Conservation (phyloP, 306 rosid species). For the Casuarina equisetifolia region DNA sequence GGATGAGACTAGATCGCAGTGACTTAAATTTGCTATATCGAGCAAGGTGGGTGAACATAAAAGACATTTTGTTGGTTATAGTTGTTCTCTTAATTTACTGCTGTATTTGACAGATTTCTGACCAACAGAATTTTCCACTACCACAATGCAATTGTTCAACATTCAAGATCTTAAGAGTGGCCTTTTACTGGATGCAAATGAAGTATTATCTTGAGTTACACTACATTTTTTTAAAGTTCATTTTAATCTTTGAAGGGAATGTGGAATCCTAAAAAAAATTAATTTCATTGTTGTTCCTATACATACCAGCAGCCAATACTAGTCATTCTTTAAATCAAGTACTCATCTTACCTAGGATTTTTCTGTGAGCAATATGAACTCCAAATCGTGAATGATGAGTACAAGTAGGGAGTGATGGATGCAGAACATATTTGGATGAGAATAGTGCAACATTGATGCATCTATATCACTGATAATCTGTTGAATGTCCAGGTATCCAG, state of each 20-base stretch:
- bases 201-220: neutral
- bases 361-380: no score
- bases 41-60: constrained; percentile 55
- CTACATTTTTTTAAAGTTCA: neutral
- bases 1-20: constrained; percentile 94
- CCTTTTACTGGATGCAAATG: neutral
- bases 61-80: neutral
- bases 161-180: neutral
- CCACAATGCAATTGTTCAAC: neutral
- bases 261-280: neutral
- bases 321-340: neutral
- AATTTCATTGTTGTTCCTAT: neutral
- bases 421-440: constrained; percentile 4
- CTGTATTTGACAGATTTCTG: no score
- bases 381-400: neutral
- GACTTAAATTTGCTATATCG: constrained; percentile 85
- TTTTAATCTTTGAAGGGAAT: neutral
- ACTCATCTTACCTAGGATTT: neutral
- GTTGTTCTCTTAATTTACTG: no score
- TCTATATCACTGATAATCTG: no score
- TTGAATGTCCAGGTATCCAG: constrained; percentile 64
- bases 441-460: neutral
- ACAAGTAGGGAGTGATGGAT: neutral
- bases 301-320: neutral
- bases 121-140: no score